Conservation (phyloP, 2,329 filamentous ascomycete genomes). For the Eurotiales sp. region DNA sequence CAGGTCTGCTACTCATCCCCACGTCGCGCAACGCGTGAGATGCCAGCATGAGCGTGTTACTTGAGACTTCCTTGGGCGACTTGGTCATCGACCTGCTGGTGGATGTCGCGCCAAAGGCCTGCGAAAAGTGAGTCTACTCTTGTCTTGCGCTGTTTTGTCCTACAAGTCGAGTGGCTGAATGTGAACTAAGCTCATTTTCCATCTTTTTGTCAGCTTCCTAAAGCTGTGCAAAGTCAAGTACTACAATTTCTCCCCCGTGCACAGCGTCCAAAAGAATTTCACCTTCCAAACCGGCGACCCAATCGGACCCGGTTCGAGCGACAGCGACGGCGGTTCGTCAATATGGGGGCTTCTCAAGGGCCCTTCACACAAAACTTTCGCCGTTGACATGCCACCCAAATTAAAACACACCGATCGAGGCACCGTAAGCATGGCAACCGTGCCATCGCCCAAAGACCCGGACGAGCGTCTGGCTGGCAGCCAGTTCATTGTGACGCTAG, state of each 20-base stretch:
- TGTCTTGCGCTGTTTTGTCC: constrained; percentile 8
- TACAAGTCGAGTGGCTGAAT: constrained; percentile 50
- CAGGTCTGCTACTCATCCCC: background rate
- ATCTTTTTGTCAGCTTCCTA: constrained; percentile 65
- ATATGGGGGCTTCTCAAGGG: constrained; percentile 82
- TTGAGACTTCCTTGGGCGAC: constrained; percentile 90
- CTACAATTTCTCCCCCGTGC: constrained; percentile 93
- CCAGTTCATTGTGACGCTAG: constrained; percentile 90
- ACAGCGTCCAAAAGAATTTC: constrained; percentile 90
- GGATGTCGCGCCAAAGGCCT: constrained; percentile 83
- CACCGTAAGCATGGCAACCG: constrained; percentile 97
- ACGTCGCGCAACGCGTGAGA: constrained; percentile 6
- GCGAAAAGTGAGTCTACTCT: constrained; percentile 70
- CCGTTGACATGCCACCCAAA: constrained; percentile 79
- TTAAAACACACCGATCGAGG: constrained; percentile 85
- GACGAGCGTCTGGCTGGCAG: constrained; percentile 80
- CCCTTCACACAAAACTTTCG: constrained; percentile 70
- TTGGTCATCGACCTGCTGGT: constrained; percentile 91
- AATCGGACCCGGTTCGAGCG: constrained; percentile 74
- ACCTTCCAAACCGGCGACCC: constrained; percentile 96
- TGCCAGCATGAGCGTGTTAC: constrained; percentile 74
- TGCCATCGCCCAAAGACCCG: constrained; percentile 68
- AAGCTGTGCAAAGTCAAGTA: constrained; percentile 99
- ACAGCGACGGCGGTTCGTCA: constrained; percentile 88
- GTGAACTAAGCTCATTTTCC: constrained; percentile 49